A percentile compares a stretch with the other conserved stretches of the same genome.
Evolutionary conservation across 192 early-diverging fungal species (phyloP).

Genomic region (Allomyces arbusculus): DNA sequence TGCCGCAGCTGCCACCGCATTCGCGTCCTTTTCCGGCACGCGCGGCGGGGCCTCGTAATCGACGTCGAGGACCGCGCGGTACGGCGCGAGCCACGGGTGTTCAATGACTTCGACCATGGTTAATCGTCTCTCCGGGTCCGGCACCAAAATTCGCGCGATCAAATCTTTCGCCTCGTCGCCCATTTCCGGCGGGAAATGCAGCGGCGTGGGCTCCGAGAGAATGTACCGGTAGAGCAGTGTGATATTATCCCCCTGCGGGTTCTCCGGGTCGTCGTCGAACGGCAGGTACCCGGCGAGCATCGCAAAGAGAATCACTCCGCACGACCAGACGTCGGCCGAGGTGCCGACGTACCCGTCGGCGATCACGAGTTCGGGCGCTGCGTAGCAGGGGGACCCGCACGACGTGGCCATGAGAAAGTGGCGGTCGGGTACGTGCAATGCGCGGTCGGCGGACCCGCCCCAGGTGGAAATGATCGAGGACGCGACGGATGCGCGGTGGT

Average conservation of each 20-base stretch:
- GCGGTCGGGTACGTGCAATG: background rate
- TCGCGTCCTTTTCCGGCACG: background rate
- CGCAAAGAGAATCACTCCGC: constrained; percentile 90
- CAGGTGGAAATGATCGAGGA: too few species aligned
- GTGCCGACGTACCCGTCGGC: constrained; percentile 91
- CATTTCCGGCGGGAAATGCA: constrained; percentile 78
- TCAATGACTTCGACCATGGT: constrained; percentile 52
- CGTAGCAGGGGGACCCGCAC: constrained; percentile 97
- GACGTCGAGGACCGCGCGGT: background rate
- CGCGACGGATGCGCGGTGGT: too few species aligned
- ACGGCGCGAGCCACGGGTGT: constrained; percentile 26
- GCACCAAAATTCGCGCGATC: constrained; percentile 72
- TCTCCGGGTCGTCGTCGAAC: constrained; percentile 75
- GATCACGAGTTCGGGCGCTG: constrained; percentile 96
- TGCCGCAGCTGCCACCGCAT: background rate
- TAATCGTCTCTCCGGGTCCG: constrained; percentile 59
- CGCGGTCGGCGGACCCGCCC: background rate
- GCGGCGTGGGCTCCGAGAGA: constrained; percentile 32
- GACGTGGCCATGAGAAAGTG: constrained; percentile 64
- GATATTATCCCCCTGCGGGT: constrained; percentile 78
- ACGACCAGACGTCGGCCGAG: constrained; percentile 94
- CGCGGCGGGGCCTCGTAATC: background rate
- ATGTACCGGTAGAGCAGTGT: constrained; percentile 70
- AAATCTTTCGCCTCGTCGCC: constrained; percentile 53
- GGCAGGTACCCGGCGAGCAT: constrained; percentile 79